phyloP scores from a whole-genome alignment of 1,284 basidiomycete species.

The Marasmius fiardii region DNA sequence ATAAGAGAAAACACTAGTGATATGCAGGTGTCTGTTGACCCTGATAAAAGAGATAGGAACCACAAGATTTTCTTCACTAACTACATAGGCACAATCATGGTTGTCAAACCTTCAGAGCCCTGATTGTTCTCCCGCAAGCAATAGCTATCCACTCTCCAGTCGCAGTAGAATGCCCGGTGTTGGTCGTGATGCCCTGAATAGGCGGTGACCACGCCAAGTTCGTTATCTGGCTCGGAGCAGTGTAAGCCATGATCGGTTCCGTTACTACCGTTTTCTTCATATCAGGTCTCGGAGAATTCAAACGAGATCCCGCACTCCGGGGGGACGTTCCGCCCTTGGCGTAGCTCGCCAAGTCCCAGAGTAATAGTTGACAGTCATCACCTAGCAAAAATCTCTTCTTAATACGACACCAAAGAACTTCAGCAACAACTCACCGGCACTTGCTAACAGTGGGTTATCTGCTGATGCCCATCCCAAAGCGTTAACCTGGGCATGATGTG shows the following conservation, averaged over 20 bases:
- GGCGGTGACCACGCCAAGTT: conserved; percentile 86
- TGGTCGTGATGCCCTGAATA: conserved; percentile 71
- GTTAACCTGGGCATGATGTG: conserved; percentile 75
- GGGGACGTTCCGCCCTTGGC: conserved; percentile 61
- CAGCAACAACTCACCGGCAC: conserved; percentile 60
- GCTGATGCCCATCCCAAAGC: conserved; percentile 86
- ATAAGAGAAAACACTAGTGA: too few species aligned
- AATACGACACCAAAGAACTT: conserved; percentile 1
- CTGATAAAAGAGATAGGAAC: not conserved
- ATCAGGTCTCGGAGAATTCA: conserved; percentile 72
- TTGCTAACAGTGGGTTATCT: conserved; percentile 79
- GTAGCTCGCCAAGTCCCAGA: conserved; percentile 81
- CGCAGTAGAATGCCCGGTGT: conserved; percentile 65
- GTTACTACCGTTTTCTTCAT: conserved; percentile 70
- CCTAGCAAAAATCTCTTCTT: conserved; percentile 40
- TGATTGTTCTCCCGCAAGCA: conserved; percentile 80
- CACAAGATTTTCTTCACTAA: not conserved
- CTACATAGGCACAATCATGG: not conserved
- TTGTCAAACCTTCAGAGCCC: conserved; percentile 71
- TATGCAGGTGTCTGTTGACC: not conserved
- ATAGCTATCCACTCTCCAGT: conserved; percentile 91
- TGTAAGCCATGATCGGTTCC: conserved; percentile 82
- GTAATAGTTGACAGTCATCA: conserved; percentile 86
- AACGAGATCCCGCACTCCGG: conserved; percentile 58
- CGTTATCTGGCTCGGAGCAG: conserved; percentile 76